Evolutionary conservation across 129 eudicot genomes (phyloP).

Genomic region (Saussurea involucrata): DNA sequence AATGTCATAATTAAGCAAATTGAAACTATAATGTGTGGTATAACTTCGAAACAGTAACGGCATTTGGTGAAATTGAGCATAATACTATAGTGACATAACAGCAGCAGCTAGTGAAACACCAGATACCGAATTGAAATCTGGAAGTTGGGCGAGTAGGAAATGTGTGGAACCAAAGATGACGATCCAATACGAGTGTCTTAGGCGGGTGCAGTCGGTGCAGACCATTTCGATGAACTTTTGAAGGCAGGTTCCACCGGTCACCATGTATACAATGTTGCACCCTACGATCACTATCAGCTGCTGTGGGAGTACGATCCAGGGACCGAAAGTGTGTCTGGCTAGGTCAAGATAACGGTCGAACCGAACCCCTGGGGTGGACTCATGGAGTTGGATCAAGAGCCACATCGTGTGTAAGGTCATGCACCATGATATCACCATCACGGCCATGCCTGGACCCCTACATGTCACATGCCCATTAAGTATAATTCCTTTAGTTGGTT

Average conservation of each 20-base stretch:
- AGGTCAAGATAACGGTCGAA: conserved; percentile 75
- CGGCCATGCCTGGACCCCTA: conserved; percentile 79
- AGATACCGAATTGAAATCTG: conserved; percentile 79
- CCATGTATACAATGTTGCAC: conserved; percentile 83
- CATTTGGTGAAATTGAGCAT: background rate
- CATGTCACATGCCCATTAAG: conserved; percentile 5
- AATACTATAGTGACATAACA: conserved; percentile 84
- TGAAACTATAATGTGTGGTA: background rate
- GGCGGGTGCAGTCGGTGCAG: conserved; percentile 53
- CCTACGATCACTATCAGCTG: conserved; percentile 86
- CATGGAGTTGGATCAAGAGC: conserved; percentile 83
- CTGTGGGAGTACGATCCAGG: conserved; percentile 87
- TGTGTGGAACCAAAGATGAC: conserved; percentile 72
- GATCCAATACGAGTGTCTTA: conserved; percentile 77
- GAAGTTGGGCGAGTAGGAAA: conserved; percentile 80
- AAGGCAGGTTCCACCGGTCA: conserved; percentile 90
- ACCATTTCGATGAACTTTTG: conserved; percentile 79
- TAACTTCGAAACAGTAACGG: background rate
- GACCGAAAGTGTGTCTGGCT: conserved; percentile 74
- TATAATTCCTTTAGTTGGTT: background rate
- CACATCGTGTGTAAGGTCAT: conserved; percentile 78
- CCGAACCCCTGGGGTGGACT: conserved; percentile 62
- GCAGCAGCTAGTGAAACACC: conserved; percentile 94
- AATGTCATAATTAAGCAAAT: background rate
- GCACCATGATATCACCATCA: conserved; percentile 78